A percentile compares a stretch with the other conserved stretches of the same genome.
Conservation (phyloP, 805 yeast species). For the Wickerhamomyces rabaulensis region DNA sequence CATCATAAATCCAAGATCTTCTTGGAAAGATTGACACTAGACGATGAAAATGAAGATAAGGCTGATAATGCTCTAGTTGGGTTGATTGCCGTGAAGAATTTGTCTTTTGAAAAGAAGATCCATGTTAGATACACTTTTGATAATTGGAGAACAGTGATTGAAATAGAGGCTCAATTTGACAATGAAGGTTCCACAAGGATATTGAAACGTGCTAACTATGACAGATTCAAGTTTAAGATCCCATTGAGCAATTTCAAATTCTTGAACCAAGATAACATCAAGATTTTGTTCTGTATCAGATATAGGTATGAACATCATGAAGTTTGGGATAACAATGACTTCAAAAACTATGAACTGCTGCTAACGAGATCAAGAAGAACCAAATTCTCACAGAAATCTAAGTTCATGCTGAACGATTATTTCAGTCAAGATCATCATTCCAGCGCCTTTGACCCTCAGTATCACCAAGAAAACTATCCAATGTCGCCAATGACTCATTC, state of each 20-base stretch:
- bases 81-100: slow-evolving; percentile 71
- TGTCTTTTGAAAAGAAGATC: slow-evolving; percentile 63
- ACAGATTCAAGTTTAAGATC: slow-evolving; percentile 65
- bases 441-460: not conserved
- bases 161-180: slow-evolving; percentile 57
- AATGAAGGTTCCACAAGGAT: slow-evolving; percentile 45
- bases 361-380: slow-evolving; percentile 11
- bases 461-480: not conserved
- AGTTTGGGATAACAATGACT: slow-evolving; percentile 74
- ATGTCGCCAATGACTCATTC: not conserved
- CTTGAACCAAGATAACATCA: slow-evolving; percentile 10
- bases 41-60: slow-evolving; percentile 53
- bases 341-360: slow-evolving; percentile 49
- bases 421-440: slow-evolving; percentile 1
- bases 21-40: slow-evolving; percentile 58
- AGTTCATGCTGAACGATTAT: slow-evolving; percentile 13
- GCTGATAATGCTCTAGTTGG: slow-evolving; percentile 54
- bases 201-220: slow-evolving; percentile 49
- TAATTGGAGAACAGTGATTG: slow-evolving; percentile 71
- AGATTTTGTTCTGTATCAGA: slow-evolving; percentile 44
- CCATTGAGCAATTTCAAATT: slow-evolving; percentile 34
- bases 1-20: slow-evolving; percentile 38
- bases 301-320: slow-evolving; percentile 39
- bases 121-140: slow-evolving; percentile 72
- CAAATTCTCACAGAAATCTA: slow-evolving; percentile 4